Evolutionary conservation across 139 green algal genomes (phyloP).

Genomic region (Tetraselmis chui): DNA sequence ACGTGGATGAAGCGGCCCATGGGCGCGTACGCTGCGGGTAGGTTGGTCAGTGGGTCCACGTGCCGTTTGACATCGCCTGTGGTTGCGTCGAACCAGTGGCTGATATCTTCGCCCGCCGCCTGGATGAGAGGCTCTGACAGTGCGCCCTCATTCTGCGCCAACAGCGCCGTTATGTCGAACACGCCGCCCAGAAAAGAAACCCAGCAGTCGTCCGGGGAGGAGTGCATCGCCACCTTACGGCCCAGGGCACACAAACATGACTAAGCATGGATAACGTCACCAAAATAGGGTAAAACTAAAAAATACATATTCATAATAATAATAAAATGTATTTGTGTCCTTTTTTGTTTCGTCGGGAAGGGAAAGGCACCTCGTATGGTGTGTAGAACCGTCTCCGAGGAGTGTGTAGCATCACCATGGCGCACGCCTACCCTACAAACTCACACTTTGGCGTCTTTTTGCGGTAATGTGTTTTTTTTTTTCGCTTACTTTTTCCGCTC

Average conservation of each 20-base stretch:
- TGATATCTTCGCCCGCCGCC: constrained; percentile 60
- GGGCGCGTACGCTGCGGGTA: constrained; percentile 26
- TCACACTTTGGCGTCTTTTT: no score
- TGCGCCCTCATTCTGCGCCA: constrained; percentile 41
- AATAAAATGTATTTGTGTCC: no score
- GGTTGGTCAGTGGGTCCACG: constrained; percentile 46
- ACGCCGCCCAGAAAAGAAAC: constrained; percentile 58
- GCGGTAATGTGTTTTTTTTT: no score
- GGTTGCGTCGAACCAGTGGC: constrained; percentile 60
- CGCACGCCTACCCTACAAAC: no score
- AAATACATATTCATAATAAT: no score
- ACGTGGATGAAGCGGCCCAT: constrained; percentile 61
- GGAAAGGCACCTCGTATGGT: background rate
- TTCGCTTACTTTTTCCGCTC: no score
- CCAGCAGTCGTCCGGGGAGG: constrained; percentile 58
- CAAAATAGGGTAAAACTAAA: no score
- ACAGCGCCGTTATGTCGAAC: constrained; percentile 48
- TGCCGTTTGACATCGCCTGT: constrained; percentile 44
- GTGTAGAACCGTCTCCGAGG: background rate
- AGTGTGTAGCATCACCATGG: background rate
- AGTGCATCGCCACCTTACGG: constrained; percentile 51
- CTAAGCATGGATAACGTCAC: no score
- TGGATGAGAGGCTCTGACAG: constrained; percentile 49
- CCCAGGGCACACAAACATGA: no score
- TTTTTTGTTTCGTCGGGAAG: no score